Percentiles rank a stretch among this genome's conserved stretches.
phyloP scores from a whole-genome alignment of 1,284 basidiomycete genomes.

The Cystobasidium slooffiae region DNA sequence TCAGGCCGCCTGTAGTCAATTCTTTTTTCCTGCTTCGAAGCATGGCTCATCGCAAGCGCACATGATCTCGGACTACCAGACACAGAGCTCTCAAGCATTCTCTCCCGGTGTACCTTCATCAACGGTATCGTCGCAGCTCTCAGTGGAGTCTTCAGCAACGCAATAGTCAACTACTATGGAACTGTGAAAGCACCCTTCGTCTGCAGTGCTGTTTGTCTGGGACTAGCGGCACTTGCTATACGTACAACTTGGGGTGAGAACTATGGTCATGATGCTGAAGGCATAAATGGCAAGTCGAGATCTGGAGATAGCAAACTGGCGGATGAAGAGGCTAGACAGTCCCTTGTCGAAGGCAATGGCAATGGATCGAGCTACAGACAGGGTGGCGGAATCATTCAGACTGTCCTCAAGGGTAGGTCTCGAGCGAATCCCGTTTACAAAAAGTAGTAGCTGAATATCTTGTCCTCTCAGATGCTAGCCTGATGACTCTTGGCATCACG shows the following conservation, averaged over 20 bases:
- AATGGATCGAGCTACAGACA: slow-evolving; percentile 60
- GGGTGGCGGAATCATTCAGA: slow-evolving; percentile 61
- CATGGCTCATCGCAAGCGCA: slow-evolving; percentile 71
- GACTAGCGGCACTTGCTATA: slow-evolving; percentile 66
- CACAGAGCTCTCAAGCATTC: slow-evolving; percentile 68
- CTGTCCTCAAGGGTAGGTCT: slow-evolving; percentile 64
- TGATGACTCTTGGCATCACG: slow-evolving; percentile 70
- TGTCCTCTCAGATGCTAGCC: slow-evolving; percentile 62
- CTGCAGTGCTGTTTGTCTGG: slow-evolving; percentile 65
- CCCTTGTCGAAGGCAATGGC: slow-evolving; percentile 20
- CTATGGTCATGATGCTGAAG: slow-evolving; percentile 60
- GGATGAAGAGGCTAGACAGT: slow-evolving; percentile 62
- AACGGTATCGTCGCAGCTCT: slow-evolving; percentile 72
- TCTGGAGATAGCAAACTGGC: slow-evolving; percentile 56
- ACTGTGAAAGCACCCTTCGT: slow-evolving; percentile 68
- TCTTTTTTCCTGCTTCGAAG: slow-evolving; percentile 73
- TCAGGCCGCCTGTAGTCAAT: slow-evolving; percentile 60
- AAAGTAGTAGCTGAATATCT: neutral
- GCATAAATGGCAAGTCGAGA: slow-evolving; percentile 46
- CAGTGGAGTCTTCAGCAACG: slow-evolving; percentile 69
- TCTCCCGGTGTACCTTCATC: slow-evolving; percentile 70
- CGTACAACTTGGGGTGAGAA: slow-evolving; percentile 68
- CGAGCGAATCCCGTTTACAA: neutral
- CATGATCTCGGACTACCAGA: slow-evolving; percentile 63
- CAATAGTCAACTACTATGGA: slow-evolving; percentile 62